Conservation (phyloP, 768 basidiomycete species). For the Mrakia blollopis region DNA sequence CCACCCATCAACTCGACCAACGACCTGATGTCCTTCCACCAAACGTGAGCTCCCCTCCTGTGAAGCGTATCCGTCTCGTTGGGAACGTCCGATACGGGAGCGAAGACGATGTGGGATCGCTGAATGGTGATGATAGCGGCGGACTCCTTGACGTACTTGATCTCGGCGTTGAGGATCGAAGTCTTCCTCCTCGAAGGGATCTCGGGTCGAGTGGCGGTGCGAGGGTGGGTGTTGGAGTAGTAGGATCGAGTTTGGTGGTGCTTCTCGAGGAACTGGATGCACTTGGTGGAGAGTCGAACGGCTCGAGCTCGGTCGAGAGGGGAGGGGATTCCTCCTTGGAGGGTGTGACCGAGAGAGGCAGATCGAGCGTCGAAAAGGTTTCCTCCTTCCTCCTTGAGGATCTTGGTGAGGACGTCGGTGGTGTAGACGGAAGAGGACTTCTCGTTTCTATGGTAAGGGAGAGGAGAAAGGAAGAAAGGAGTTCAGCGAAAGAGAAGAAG, state of each 20-base stretch:
- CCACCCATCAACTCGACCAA: conserved; percentile 67
- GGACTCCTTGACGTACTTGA: conserved; percentile 49
- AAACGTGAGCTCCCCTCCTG: conserved; percentile 66
- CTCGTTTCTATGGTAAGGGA: conserved; percentile 65
- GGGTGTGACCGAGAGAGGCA: conserved; percentile 92
- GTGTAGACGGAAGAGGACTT: conserved; percentile 80
- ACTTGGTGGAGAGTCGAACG: conserved; percentile 79
- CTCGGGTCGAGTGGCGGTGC: conserved; percentile 46
- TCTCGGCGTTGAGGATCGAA: conserved; percentile 20
- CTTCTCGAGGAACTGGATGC: conserved; percentile 88
- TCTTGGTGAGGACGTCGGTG: conserved; percentile 84
- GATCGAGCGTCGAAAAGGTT: conserved; percentile 85
- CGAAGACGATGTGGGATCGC: conserved; percentile 71
- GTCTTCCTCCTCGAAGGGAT: conserved; percentile 37
- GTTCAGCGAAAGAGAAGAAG: not conserved
- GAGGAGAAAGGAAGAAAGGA: not conserved
- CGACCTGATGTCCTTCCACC: conserved; percentile 70
- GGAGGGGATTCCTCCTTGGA: conserved; percentile 93
- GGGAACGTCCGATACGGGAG: conserved; percentile 76
- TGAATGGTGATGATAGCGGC: conserved; percentile 92
- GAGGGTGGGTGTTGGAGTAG: not conserved
- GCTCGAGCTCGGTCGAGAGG: conserved; percentile 90
- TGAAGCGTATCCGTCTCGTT: conserved; percentile 85
- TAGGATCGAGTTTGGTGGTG: conserved; percentile 45
- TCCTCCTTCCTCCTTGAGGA: conserved; percentile 93